Evolutionary conservation across 2,329 filamentous ascomycete species (phyloP), one percentile per base, ranked within the genome.

Genomic region (Westerdykella ornata): DNA sequence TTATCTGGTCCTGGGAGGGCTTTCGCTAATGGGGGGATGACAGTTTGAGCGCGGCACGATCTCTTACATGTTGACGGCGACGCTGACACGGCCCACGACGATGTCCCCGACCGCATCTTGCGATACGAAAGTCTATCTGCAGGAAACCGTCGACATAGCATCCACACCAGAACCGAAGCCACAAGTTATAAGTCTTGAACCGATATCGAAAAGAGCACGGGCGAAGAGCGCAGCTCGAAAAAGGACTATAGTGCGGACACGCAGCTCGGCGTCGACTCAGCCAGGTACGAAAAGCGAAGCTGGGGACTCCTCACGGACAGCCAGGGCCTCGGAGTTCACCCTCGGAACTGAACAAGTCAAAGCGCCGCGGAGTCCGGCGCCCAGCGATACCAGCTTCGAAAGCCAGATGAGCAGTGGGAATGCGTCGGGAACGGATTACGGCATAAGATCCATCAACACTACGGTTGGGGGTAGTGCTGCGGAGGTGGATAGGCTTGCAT

Each of bases 1-100:
- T 37, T 9, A 19, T 32, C 20, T 14, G 32, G 9, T 35, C 13
- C 5, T 4, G 32, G 19, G 13, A 29, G 29, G 7, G 29, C 15
- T 32, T 26, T 36, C 43, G 41, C 44, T 37, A 41, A 41, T 34
- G 18, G 33, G 18, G 33, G 17, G n/a, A 20, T 37, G 38, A 20
- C 65, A 97, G 88, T 98, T 98, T 65, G 92, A 97, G 68, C 82
- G 90, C 60, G 92, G 92, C 28, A 89, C 87, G 2, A 87, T 98
- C 55, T 84, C 85, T 15, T 98, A 97, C 68, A 81, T 90, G 70
- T 78, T 97, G 54, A 90, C 87, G 5, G 84, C 90, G 22, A 96
- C 88, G 7, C 67, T 97, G 43, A 97, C 90, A 15, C 81, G 88
- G 42, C 90, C 92, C 15, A 92, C 85, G 0, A 82, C 88, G 5